Evolutionary conservation across 2,329 filamentous ascomycete genomes (phyloP), one percentile per base, ranked within the genome.

Genomic region (Verticillium tricorpus): DNA sequence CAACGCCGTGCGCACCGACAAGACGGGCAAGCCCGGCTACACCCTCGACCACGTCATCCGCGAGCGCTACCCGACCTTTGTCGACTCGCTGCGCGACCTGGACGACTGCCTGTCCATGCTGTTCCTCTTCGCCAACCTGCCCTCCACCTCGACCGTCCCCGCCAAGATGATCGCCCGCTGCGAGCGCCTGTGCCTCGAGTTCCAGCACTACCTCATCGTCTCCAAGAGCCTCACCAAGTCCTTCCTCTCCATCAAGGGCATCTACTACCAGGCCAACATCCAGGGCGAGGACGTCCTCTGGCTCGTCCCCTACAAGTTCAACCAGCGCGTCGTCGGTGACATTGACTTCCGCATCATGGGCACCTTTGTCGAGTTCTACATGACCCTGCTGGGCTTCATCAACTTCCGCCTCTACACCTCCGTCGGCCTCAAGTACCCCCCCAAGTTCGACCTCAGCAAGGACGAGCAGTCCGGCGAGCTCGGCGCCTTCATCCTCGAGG

Each of bases 261-360:
- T 99, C 71, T 99, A 99, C 81, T 99, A 98, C 78, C 94, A 98
- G 79, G 95, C 94, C 28, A 97, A 89, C 59, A 96, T 99, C 65
- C 92, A 97, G 76, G 95, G 95, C 57, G 93, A 99, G 79, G 94
- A 98, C 71, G 90, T 99, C 58, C 82, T 98, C 67, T 99, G 95
- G 95, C 83, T 99, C 45, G 94, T 97, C 12, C 95, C 95, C 1
- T 99, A 99, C 81, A 92, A 92, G 76, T 99, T 99, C 78, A 97
- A 98, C 72, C 95, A 99, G 81, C 85, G 91, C 68, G 89, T 97
- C 15, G 91, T 95, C 50, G 92, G 90, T 62, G 95, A 99, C 76
- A 90, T 99, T 66, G 95, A 99, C 76, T 99, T 97, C 80, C 85
- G 95, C 71, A 99, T 99, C 77, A 99, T 99, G 95, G 94, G 92